phyloP scores from a whole-genome alignment of 2,329 filamentous ascomycete genomes.

The Penicillium sp. region DNA sequence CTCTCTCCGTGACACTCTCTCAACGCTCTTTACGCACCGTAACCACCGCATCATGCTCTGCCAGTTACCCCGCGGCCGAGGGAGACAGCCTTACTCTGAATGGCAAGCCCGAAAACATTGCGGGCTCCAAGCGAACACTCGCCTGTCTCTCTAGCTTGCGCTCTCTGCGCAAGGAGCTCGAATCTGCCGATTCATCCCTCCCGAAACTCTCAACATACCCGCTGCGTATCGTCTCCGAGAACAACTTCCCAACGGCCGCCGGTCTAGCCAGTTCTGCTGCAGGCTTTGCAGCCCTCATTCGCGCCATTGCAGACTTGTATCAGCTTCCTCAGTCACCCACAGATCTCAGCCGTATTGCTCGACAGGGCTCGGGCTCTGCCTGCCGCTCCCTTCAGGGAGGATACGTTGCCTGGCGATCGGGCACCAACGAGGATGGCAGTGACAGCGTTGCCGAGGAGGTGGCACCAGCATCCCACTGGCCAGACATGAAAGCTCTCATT shows the following conservation, averaged over 20 bases:
- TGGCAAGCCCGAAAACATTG: constrained; percentile 72
- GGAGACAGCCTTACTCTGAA: constrained; percentile 75
- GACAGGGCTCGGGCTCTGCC: constrained; percentile 91
- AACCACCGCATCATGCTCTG: constrained; percentile 88
- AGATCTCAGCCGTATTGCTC: constrained; percentile 81
- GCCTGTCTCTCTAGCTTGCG: constrained; percentile 89
- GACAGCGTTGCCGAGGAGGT: constrained; percentile 88
- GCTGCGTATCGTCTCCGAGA: constrained; percentile 86
- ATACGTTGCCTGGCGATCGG: constrained; percentile 92
- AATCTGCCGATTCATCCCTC: constrained; percentile 66
- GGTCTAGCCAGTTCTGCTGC: constrained; percentile 68
- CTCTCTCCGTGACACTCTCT: constrained; percentile 91
- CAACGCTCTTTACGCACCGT: constrained; percentile 91
- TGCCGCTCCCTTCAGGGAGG: constrained; percentile 92
- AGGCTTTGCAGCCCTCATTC: constrained; percentile 65
- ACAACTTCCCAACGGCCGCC: constrained; percentile 98
- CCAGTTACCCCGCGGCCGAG: constrained; percentile 57
- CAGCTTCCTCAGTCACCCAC: constrained; percentile 74
- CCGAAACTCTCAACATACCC: constrained; percentile 74
- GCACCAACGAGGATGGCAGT: constrained; percentile 68
- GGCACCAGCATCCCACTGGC: constrained; percentile 86
- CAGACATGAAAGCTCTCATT: constrained; percentile 86
- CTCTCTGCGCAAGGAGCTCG: constrained; percentile 69
- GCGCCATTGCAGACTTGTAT: constrained; percentile 87
- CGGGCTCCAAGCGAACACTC: constrained; percentile 79